Conservation (phyloP, 352 stramenopile species). For the Phytophthora gonapodyides region DNA sequence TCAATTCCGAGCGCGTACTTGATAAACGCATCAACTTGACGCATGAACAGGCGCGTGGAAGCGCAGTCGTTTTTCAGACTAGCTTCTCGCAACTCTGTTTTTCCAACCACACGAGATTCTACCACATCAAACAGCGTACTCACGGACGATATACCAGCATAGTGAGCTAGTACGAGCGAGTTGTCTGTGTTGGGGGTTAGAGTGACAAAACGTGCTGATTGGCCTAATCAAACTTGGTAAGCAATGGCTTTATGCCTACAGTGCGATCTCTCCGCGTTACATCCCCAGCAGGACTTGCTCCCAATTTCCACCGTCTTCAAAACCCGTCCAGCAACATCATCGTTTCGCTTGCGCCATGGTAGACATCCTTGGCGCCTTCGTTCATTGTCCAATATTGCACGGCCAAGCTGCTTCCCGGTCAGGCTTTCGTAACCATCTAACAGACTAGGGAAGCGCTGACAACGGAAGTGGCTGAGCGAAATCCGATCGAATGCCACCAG, state of each 20-base stretch:
- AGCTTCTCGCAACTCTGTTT: not conserved
- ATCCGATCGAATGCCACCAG: conserved; percentile 7
- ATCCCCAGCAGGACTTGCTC: not conserved
- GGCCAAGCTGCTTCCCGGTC: not conserved
- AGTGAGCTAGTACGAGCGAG: not conserved
- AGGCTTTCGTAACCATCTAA: not conserved
- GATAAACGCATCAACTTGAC: not conserved
- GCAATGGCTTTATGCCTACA: conserved; percentile 1
- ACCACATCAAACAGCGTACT: not conserved
- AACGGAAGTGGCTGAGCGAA: not conserved
- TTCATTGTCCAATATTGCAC: not conserved
- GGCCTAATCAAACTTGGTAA: not conserved
- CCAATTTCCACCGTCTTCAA: not conserved
- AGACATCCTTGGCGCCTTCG: not conserved
- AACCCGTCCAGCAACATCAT: not conserved
- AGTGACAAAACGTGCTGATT: not conserved
- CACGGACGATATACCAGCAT: not conserved
- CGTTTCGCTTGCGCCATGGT: not conserved
- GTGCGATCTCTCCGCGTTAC: not conserved
- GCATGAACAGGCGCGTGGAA: conserved; percentile 1
- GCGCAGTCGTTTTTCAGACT: not conserved
- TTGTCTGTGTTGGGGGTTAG: not conserved
- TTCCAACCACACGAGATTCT: not conserved
- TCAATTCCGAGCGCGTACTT: not conserved
- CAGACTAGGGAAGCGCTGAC: not conserved